These are phyloP conservation scores for Dendrobium chrysotoxum DNA, from an alignment of 106 monocot genomes.

Conservation along the genomic window DNA sequence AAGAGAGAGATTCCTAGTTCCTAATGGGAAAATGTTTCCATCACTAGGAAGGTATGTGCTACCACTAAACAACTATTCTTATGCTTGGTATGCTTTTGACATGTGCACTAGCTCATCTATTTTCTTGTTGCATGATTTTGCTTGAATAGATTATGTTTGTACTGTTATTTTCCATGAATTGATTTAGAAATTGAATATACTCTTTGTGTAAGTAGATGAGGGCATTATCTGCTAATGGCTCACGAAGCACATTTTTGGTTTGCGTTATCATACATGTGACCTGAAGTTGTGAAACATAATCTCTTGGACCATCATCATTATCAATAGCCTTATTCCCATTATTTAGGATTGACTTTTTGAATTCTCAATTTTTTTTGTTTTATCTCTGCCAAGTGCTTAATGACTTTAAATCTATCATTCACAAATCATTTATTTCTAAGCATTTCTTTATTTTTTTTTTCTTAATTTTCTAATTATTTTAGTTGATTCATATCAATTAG, in stretches of 20 bases:
- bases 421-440: background rate
- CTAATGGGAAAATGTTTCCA: constrained; percentile 96
- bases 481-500: background rate
- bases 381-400: background rate
- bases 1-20: constrained; percentile 83
- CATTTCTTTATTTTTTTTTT: background rate
- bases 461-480: background rate
- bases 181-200: background rate
- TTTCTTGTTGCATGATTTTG: background rate
- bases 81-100: background rate
- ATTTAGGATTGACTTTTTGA: background rate
- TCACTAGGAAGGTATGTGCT: constrained; percentile 67
- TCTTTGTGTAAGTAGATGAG: background rate
- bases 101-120: background rate
- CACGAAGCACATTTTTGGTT: background rate
- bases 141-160: background rate
- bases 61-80: background rate
- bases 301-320: background rate
- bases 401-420: background rate
- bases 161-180: background rate
- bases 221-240: background rate
- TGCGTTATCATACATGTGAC: background rate
- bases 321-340: background rate
- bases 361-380: background rate
- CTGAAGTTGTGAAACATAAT: background rate